These are phyloP conservation scores for Colletotrichum neosansevieriae DNA, from an alignment of 2,329 filamentous ascomycete genomes.

Conservation along the genomic window DNA sequence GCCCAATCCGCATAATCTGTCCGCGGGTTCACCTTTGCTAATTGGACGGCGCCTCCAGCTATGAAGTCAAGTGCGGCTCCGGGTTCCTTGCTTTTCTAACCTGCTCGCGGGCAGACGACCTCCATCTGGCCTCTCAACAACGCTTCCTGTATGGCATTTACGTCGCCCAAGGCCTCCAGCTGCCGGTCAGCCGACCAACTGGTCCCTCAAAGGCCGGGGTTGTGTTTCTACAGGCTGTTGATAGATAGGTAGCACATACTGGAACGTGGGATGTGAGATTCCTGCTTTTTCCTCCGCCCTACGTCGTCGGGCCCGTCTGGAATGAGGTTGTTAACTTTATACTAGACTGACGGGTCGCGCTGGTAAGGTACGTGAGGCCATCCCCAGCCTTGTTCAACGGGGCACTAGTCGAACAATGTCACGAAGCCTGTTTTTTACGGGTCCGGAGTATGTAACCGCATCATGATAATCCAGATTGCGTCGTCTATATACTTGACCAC, in stretches of 20 bases:
- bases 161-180: conserved; percentile 26
- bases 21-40: conserved; percentile 16
- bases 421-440: conserved; percentile 5
- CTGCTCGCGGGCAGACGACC: neutral
- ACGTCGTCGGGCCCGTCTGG: conserved; percentile 11
- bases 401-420: neutral
- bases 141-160: neutral
- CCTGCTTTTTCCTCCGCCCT: conserved; percentile 6
- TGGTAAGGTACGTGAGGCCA: conserved; percentile 12
- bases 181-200: neutral
- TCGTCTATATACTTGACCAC: neutral
- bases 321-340: neutral
- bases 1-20: conserved; percentile 31
- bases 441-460: neutral
- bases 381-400: neutral
- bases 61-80: conserved; percentile 38
- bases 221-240: neutral
- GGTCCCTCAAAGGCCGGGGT: conserved; percentile 1
- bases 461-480: conserved; percentile 16
- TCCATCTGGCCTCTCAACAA: conserved; percentile 10
- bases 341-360: conserved; percentile 1
- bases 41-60: conserved; percentile 22
- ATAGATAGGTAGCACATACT: neutral
- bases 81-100: neutral
- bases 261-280: conserved; percentile 5